Base-by-base conservation (phyloP, 768 basidiomycete species). In the Hericium alpestre region DNA sequence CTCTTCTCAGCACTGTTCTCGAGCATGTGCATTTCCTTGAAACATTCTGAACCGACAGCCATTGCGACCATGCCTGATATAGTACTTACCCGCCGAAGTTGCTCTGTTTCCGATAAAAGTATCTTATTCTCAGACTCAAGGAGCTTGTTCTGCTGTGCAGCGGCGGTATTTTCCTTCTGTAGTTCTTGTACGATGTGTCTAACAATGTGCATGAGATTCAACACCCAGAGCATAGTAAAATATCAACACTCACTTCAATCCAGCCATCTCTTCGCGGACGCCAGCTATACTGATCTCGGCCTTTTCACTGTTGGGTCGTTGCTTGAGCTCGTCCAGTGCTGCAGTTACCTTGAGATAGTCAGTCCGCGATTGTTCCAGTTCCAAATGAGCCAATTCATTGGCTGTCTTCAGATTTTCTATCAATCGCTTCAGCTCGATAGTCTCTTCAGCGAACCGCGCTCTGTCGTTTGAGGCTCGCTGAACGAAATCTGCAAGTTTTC, bases 151-250 rank as follows among this genome's bases (percentile, higher is more conserved):
- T 79, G 79, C 59, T 90, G 86, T 7, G 77, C 70, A 1, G 79
- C 67, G 23, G 76, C 71, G 2, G 81, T 66, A 63, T 82, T 89
- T 70, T 96, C 93, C 63, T 87, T 86, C 65, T 90, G 88, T 41
- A 96, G 75, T 63, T 93, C 88, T 66, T 90, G 86, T 20, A 96
- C 82, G 64, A 96, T 90, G 64, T 91, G 86, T 70, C 89, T 90
- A 16, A 54, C 52, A 10, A 48, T 23, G 50, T 57, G 15, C 7
- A 41, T 54, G 16, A 38, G 7, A 46, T 32, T 12, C 25, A 20
- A n/a, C 27, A 13, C 39, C 43, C 15, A 38, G 15, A 46, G 13
- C 16, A 5, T 46, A 9, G 20, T 46, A 41, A 32, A 50, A 9
- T 51, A 23, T 27, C 18, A 56, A 48, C 12, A 68, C 76, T 23